Conservation (phyloP, 2,329 filamentous ascomycete species). For the Huntiella abstrusa region DNA sequence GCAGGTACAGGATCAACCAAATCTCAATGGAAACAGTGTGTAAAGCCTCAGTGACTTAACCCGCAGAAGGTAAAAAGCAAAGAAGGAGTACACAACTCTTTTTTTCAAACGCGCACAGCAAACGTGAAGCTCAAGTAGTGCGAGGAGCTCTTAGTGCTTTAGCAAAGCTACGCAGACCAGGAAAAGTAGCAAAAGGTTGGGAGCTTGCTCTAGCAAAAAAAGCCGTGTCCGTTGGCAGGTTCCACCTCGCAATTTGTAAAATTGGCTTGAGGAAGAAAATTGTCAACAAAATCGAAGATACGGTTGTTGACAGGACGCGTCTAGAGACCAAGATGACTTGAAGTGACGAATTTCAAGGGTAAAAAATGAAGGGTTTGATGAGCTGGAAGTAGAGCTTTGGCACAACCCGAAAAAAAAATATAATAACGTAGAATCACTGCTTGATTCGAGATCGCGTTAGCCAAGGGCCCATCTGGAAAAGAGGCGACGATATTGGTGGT, state of each 20-base stretch:
- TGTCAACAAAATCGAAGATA: neutral
- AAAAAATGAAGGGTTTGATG: constrained; percentile 9
- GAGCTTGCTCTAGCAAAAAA: constrained; percentile 3
- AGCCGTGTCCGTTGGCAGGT: too few species aligned
- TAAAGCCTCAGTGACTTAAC: too few species aligned
- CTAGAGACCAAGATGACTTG: neutral
- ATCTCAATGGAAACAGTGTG: too few species aligned
- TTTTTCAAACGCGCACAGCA: neutral
- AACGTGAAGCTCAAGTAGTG: neutral
- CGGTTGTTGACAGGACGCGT: constrained; percentile 2
- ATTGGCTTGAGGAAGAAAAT: too few species aligned
- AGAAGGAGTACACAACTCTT: too few species aligned
- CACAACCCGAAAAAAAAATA: constrained; percentile 9
- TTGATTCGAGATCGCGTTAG: constrained; percentile 9
- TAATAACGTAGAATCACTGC: neutral
- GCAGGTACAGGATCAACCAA: too few species aligned
- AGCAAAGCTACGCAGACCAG: neutral
- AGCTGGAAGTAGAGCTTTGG: neutral
- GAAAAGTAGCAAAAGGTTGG: neutral
- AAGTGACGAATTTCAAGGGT: constrained; percentile 10
- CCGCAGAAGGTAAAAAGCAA: too few species aligned
- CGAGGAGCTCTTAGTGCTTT: neutral
- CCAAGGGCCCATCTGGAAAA: neutral
- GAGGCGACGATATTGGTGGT: neutral
- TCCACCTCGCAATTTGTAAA: too few species aligned